These are phyloP conservation scores for Solanum chacoense DNA, from an alignment of 305 asterid genomes.

Conservation along the genomic window DNA sequence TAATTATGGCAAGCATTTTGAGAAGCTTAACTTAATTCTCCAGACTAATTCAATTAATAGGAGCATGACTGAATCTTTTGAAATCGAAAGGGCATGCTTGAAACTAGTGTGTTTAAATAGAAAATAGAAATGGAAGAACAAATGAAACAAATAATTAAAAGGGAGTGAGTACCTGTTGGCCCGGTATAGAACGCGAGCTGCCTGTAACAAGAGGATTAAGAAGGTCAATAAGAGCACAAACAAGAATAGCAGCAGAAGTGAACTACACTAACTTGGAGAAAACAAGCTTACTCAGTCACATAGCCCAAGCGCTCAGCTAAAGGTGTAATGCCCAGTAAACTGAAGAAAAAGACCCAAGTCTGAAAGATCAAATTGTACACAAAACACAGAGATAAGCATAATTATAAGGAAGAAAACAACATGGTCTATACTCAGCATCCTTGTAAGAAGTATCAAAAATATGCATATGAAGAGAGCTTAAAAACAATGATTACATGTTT, in stretches of 20 bases:
- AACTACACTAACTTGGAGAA: neutral
- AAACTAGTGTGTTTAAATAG: neutral
- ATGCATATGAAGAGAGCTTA: neutral
- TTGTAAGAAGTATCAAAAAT: slow-evolving; percentile 2
- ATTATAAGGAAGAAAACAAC: neutral
- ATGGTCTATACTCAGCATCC: neutral
- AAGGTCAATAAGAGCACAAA: neutral
- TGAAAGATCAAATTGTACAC: slow-evolving; percentile 11
- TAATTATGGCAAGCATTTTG: neutral
- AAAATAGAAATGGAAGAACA: neutral
- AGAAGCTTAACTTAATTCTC: neutral
- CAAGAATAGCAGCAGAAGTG: neutral
- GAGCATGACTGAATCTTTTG: neutral
- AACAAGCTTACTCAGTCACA: slow-evolving; percentile 75
- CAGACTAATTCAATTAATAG: neutral
- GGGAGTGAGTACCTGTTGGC: slow-evolving; percentile 56
- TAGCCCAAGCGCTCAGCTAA: slow-evolving; percentile 96
- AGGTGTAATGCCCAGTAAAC: slow-evolving; percentile 79
- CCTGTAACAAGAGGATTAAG: slow-evolving; percentile 32
- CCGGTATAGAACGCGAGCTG: slow-evolving; percentile 83
- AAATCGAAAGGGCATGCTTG: neutral
- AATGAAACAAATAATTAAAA: neutral
- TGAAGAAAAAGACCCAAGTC: slow-evolving; percentile 93
- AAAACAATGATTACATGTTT: slow-evolving; percentile 51
- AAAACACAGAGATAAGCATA: neutral